Evolutionary conservation across 1,284 basidiomycete species (phyloP), one percentile per base, ranked within the genome.

Genomic region (Wolfiporia cocos): DNA sequence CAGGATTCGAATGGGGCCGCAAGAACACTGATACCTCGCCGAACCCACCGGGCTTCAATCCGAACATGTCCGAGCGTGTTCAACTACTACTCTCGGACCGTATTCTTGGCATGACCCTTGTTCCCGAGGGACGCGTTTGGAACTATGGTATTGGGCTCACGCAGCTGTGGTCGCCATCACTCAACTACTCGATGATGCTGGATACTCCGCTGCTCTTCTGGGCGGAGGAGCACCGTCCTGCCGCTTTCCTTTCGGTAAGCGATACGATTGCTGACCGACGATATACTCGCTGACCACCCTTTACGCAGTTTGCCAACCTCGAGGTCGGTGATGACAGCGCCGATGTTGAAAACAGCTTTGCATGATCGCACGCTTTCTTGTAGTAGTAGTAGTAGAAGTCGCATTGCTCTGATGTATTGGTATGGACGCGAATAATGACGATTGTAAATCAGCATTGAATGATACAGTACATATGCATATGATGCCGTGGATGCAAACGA

Each of bases 1-100:
- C 85, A 40, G 96, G 96, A 14, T 99, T 99, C 63, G 96, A 99
- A 62, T 99, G 95, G 95, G 95, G 95, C 33, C 74, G 96, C 51
- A 98, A 98, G 71, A 93, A 93, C 56, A 65, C 74, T 50, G 92
- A 92, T 58, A 86, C 76, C 34, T 86, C 87, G n/a, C 76, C 84
- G 36, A 91, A 91, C 53, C 86, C 91, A 54, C 71, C 81, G 65
- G 92, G 93, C 33, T 99, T 95, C 73, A 97, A 95, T 62, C 87
- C 93, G 20, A 92, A 89, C 52, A 98, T 98, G 95, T 94, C 93
- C 2, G 94, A 96, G 62, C 82, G 92, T 24, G 93, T 96, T 20
- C 96, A 99, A 65, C 72, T 99, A 31, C 71, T 99, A 48, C 72
- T 99, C 17, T 96, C 92, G 18, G 96, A 99, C 63, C 86, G 92